Percentiles rank a stretch among this genome's conserved stretches.
Conservation (phyloP, 2,329 filamentous ascomycete species). For the Colletotrichum orbiculare region DNA sequence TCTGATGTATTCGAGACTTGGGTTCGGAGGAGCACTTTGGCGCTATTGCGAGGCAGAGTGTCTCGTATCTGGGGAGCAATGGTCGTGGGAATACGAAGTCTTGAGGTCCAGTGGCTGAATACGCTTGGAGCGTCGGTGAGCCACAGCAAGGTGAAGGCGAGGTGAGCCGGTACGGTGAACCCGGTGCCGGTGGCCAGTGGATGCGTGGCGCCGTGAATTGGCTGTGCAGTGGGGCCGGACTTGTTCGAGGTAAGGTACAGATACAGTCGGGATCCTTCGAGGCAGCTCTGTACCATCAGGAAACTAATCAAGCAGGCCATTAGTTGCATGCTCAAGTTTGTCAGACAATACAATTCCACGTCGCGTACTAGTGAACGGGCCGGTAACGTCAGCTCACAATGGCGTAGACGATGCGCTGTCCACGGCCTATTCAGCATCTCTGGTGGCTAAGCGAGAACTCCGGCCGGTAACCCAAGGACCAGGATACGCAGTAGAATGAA, state of each 20-base stretch:
- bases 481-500: no score
- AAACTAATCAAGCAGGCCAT: constrained; percentile 19
- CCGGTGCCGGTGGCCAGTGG: constrained; percentile 15
- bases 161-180: constrained; percentile 21
- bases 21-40: no score
- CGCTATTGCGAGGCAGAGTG: not conserved
- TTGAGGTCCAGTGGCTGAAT: no score
- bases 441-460: not conserved
- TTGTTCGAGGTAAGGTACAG: not conserved
- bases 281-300: no score
- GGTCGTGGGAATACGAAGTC: no score
- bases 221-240: not conserved
- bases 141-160: constrained; percentile 1
- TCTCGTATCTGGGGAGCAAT: no score
- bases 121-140: constrained; percentile 23
- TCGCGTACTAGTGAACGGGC: constrained; percentile 12
- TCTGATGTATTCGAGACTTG: not conserved
- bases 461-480: not conserved
- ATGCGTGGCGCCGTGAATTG: no score
- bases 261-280: not conserved
- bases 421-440: not conserved
- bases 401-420: constrained; percentile 7
- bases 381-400: constrained; percentile 31
- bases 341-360: constrained; percentile 1
- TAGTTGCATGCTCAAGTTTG: not conserved